Conservation (phyloP, 2,329 filamentous ascomycete species). For the Teratosphaeria nubilosa region DNA sequence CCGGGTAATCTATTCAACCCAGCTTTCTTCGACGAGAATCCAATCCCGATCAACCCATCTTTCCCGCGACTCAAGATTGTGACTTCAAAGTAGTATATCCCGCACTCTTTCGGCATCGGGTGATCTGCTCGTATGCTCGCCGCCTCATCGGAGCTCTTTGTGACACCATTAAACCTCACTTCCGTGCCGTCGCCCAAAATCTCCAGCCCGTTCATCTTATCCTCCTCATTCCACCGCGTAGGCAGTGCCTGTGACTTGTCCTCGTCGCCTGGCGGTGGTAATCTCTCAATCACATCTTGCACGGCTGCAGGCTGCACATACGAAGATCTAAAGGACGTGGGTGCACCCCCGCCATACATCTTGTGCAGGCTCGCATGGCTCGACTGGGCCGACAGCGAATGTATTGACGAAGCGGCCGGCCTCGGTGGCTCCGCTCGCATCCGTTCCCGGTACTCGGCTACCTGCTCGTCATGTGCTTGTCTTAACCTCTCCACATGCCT, state of each 20-base stretch:
- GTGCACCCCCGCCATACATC: conserved; percentile 41
- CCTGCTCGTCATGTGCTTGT: conserved; percentile 44
- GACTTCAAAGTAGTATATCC: conserved; percentile 88
- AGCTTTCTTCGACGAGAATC: conserved; percentile 51
- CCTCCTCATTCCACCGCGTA: conserved; percentile 68
- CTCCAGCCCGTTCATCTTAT: conserved; percentile 66
- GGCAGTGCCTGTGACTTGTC: conserved; percentile 62
- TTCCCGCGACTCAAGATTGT: conserved; percentile 56
- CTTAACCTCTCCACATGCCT: conserved; percentile 68
- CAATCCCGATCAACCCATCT: conserved; percentile 49
- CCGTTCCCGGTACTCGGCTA: conserved; percentile 18
- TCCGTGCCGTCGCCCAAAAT: conserved; percentile 63
- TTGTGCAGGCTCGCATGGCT: conserved; percentile 51
- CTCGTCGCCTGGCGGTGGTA: conserved; percentile 47
- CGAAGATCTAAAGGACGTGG: conserved; percentile 3
- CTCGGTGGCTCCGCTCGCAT: conserved; percentile 7
- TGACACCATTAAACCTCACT: conserved; percentile 50
- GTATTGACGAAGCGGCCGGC: conserved; percentile 36
- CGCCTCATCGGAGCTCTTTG: conserved; percentile 57
- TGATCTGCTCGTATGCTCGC: conserved; percentile 74
- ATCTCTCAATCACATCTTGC: conserved; percentile 74
- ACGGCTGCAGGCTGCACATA: conserved; percentile 60
- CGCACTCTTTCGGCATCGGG: conserved; percentile 78
- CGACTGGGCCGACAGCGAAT: conserved; percentile 25
- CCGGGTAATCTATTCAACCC: conserved; percentile 52